phyloP scores from a whole-genome alignment of 1,139 yeast species.

The Hansenula lynferdii region DNA sequence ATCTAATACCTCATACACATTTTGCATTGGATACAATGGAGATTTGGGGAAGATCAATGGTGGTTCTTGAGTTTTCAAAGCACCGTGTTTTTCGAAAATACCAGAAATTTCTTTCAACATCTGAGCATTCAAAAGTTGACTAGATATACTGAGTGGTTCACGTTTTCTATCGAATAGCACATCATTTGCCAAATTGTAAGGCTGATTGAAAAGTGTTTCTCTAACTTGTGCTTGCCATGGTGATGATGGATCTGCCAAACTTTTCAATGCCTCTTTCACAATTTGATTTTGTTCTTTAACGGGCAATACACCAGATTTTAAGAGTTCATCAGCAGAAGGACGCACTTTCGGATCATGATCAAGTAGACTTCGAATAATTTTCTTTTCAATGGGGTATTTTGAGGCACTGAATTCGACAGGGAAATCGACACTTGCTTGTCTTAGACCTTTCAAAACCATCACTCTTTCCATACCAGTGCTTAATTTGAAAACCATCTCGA shows the following conservation, averaged over 20 bases:
- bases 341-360: constrained; percentile 76
- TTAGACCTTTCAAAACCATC: constrained; percentile 54
- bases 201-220: constrained; percentile 76
- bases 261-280: constrained; percentile 80
- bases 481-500: constrained; percentile 86
- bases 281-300: constrained; percentile 88
- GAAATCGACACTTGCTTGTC: constrained; percentile 57
- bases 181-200: constrained; percentile 78
- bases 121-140: constrained; percentile 31
- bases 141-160: constrained; percentile 27
- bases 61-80: constrained; percentile 62
- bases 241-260: constrained; percentile 83
- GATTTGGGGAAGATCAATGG: constrained; percentile 77
- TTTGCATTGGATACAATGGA: constrained; percentile 57
- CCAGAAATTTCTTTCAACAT: constrained; percentile 51
- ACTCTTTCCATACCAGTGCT: constrained; percentile 93
- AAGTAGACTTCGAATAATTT: constrained; percentile 58
- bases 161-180: constrained; percentile 62
- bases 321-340: constrained; percentile 71
- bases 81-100: constrained; percentile 80
- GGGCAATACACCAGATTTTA: constrained; percentile 80
- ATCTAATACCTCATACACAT: constrained; percentile 77
- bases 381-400: constrained; percentile 52
- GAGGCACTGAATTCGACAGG: constrained; percentile 58
- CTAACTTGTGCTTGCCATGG: constrained; percentile 95